These are phyloP conservation scores for Lactarius deliciosus DNA, from an alignment of 768 basidiomycete species.

Conservation along the genomic window DNA sequence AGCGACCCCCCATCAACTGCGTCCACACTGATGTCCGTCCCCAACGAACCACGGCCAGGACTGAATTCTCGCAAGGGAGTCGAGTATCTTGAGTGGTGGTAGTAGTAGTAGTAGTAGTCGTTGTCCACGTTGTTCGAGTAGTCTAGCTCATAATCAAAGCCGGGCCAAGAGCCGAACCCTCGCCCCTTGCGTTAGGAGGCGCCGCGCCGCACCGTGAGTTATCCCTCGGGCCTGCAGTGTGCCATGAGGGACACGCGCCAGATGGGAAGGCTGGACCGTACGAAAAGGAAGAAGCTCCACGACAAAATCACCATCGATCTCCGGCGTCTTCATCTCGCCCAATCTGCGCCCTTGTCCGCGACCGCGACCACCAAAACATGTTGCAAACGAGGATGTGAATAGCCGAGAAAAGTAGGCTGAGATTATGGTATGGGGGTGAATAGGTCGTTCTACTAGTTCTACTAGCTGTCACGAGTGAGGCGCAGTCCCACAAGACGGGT, in stretches of 20 bases:
- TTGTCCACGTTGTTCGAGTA: neutral
- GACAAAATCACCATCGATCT: conserved; percentile 29
- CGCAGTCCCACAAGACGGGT: too few species aligned
- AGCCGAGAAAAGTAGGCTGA: too few species aligned
- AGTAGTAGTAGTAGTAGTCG: neutral
- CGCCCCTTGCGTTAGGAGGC: neutral
- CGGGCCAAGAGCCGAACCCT: neutral
- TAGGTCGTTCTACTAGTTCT: too few species aligned
- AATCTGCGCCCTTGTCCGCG: conserved; percentile 24
- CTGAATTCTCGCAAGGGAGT: neutral
- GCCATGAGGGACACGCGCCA: conserved; percentile 5
- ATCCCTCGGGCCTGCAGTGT: neutral
- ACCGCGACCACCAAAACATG: conserved; percentile 27
- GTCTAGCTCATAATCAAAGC: neutral
- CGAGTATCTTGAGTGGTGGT: neutral
- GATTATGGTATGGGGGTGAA: too few species aligned
- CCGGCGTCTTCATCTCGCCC: conserved; percentile 10
- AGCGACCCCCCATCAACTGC: conserved; percentile 15
- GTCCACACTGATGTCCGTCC: neutral
- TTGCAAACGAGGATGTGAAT: too few species aligned
- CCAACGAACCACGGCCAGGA: neutral
- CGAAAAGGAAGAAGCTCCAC: neutral
- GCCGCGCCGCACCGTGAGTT: neutral
- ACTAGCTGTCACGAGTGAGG: too few species aligned
- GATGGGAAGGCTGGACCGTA: conserved; percentile 2